Evolutionary conservation across 2,329 filamentous ascomycete species (phyloP).

Genomic region (Pseudodiploospora longispora): DNA sequence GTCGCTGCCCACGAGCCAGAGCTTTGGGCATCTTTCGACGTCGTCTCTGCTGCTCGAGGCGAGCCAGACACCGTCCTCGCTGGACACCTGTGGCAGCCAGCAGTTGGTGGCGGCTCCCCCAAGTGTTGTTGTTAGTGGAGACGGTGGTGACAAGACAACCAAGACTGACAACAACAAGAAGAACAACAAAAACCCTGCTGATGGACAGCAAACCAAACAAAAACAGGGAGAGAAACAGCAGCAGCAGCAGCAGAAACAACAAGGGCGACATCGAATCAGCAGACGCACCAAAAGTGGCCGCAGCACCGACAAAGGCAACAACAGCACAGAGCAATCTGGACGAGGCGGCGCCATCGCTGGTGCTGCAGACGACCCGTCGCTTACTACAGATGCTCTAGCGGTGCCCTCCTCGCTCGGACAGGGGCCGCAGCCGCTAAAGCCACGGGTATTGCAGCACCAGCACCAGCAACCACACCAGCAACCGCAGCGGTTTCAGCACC

Average conservation of each 20-base stretch:
- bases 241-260: not conserved
- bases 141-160: too few species aligned
- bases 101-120: too few species aligned
- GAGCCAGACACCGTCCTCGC: too few species aligned
- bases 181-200: not conserved
- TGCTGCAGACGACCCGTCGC: not conserved
- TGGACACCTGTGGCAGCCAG: too few species aligned
- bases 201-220: not conserved
- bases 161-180: not conserved
- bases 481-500: not conserved
- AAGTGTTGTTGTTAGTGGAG: too few species aligned
- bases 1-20: not conserved
- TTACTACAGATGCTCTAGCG: not conserved
- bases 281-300: not conserved
- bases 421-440: slow-evolving; percentile 1
- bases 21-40: too few species aligned
- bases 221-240: not conserved
- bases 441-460: slow-evolving; percentile 7
- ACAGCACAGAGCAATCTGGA: not conserved
- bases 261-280: not conserved
- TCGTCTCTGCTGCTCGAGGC: too few species aligned
- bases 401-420: not conserved
- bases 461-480: slow-evolving; percentile 11
- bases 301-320: not conserved
- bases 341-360: not conserved